Base-by-base conservation (phyloP, 164 flowering plant genomes). In the Vitis riparia region DNA sequence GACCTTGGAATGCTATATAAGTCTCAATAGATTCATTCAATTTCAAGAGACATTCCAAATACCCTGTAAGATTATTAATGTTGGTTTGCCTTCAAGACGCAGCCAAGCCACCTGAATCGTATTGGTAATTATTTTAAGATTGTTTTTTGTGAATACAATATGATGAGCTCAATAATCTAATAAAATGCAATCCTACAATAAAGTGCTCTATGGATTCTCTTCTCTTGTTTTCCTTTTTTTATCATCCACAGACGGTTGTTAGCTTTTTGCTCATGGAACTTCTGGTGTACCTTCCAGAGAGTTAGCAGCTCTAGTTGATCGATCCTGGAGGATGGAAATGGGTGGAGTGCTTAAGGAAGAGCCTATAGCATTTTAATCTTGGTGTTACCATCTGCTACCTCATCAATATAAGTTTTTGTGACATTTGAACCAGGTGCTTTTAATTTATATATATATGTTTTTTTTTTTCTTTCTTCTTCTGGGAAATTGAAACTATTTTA, bases 271-370 rank as follows among this genome's bases (percentile, higher is more conserved):
- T 78, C 29, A 37, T 70, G 51, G 3, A 61, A 57, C 30, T 73
- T 59, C 44, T 70, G 57, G 27, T 66, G 37, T 65, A 37, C 56
- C 16, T 75, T 71, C 58, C 89, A 93, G 99, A 76, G 99, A 93
- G 83, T 73, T 95, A 57, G 84, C 91, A 66, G 61, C 82, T 67
- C 70, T 91, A 37, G 99, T 93, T 50, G 98, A 95, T 79, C 86
- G 65, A 37, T 95, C 98, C 9, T 93, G 99, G 99, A 84, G 87
- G 75, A 95, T 95, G 98, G 90, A 93, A 77, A 88, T 90, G 89
- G 97, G 97, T 63, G 99, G 99, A 59, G 23, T 80, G 71, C 82
- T 91, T 30, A 84, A 73, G 71, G 85, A 87, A 66, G 95, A 87
- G 69, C 74, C 81, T n/a, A 74, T 93, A 37, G 87, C 83, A 66